These are phyloP conservation scores for Tetracentron sinense DNA, from an alignment of 164 flowering plant genomes.

Conservation along the genomic window DNA sequence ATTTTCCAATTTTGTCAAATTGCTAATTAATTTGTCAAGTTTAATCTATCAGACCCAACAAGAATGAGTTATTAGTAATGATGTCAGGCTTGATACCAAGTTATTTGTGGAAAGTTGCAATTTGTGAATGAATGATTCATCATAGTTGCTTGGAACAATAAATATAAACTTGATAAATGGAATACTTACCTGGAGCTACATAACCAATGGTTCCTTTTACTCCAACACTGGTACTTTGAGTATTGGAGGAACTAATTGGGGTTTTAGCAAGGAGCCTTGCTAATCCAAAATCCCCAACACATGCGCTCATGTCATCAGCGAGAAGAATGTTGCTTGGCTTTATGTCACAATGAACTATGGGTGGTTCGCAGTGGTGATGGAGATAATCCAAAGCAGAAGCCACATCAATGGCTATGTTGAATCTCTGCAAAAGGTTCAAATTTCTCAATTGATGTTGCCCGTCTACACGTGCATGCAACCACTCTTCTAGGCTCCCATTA, in stretches of 20 bases:
- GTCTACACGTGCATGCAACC: conserved; percentile 22
- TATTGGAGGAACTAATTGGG: neutral
- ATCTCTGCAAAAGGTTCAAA: conserved; percentile 20
- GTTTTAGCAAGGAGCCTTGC: conserved; percentile 17
- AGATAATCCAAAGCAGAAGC: conserved; percentile 36
- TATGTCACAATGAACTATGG: conserved; percentile 28
- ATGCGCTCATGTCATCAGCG: conserved; percentile 25
- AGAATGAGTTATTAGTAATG: too few relatives aligned
- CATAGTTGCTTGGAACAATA: too few relatives aligned
- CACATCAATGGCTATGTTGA: conserved; percentile 31
- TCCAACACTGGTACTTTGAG: conserved; percentile 18
- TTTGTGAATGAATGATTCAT: too few relatives aligned
- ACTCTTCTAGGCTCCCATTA: conserved; percentile 32
- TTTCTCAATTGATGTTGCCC: neutral
- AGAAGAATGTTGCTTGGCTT: conserved; percentile 43
- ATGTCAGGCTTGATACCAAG: too few relatives aligned
- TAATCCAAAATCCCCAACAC: conserved; percentile 35
- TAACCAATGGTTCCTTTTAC: conserved; percentile 27
- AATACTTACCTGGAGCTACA: conserved; percentile 26
- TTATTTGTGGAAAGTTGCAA: too few relatives aligned
- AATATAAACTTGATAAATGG: too few relatives aligned
- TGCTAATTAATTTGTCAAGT: too few relatives aligned
- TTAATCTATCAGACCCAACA: too few relatives aligned
- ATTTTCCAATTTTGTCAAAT: too few relatives aligned
- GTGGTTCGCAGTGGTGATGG: conserved; percentile 16